Base-by-base conservation (phyloP, 176 grass and related monocot genomes). In the Oryza meyeriana region DNA sequence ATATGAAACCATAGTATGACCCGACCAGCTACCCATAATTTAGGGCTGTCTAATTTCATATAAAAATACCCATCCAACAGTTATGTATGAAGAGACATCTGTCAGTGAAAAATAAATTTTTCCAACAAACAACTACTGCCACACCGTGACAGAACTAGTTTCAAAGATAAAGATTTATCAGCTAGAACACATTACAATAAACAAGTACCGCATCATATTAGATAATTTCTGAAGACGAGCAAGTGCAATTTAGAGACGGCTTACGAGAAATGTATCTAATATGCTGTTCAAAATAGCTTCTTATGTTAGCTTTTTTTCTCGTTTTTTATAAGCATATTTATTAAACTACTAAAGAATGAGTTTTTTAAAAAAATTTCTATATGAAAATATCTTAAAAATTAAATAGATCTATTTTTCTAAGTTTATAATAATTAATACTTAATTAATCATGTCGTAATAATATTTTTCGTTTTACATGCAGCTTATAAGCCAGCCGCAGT, bases 231-330 rank as follows among this genome's bases (percentile, higher is more conserved):
- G 8, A 38, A 17, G 77, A 73, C 58, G 16, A 72, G 18, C 20
- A 14, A 45, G 8, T 13, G 69, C 9, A 50, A 61, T 47, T n/a
- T 41, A 71, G 31, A 81, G 42, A 33, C 4, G 10, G 8, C 45
- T 66, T n/a, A 68, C 7, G 47, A 55, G 45, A 77, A 74, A 40
- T 71, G 68, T 64, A 76, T 77, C 24, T 79, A 33, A 4, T 1
- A 33, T n/a, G n/a, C n/a, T n/a, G n/a, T n/a, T n/a, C n/a, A n/a
- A n/a, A n/a, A n/a, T n/a, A n/a, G n/a, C n/a, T n/a, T n/a, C n/a
- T n/a, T n/a, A n/a, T n/a, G n/a, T n/a, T n/a, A n/a, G n/a, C n/a
- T n/a, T n/a, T n/a, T n/a, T n/a, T n/a, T n/a, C n/a, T n/a, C n/a
- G n/a, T n/a, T n/a, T n/a, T n/a, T n/a, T n/a, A n/a, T n/a, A n/a